Percentiles rank a stretch among this genome's conserved stretches.
These are phyloP conservation scores for Diospyros kaki DNA, from an alignment of 148 eudicot species.

Conservation along the genomic window DNA sequence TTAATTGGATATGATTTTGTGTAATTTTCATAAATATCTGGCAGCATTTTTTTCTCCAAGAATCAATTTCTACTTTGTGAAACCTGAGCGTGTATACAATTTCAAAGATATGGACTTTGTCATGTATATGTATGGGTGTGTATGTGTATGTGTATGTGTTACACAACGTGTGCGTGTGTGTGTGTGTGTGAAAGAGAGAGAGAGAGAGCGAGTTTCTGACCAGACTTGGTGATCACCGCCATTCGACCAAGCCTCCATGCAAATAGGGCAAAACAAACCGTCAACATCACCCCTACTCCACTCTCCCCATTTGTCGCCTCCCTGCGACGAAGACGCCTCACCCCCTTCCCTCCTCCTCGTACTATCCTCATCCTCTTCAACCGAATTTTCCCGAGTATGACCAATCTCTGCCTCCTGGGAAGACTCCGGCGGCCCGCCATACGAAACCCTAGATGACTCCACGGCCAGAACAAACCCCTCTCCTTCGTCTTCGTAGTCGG, in stretches of 20 bases:
- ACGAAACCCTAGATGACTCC: slow-evolving; percentile 2
- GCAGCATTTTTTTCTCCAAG: too few relatives aligned
- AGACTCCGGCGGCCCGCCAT: neutral
- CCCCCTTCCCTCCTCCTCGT: slow-evolving; percentile 12
- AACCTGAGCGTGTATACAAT: neutral
- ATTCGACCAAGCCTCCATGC: slow-evolving; percentile 68
- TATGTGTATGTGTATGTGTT: too few relatives aligned
- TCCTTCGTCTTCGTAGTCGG: slow-evolving; percentile 15
- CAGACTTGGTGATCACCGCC: slow-evolving; percentile 67
- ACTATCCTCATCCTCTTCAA: slow-evolving; percentile 11
- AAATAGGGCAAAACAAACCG: slow-evolving; percentile 73
- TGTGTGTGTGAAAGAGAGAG: too few relatives aligned
- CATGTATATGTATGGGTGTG: too few relatives aligned
- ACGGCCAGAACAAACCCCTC: neutral
- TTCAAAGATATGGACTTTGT: too few relatives aligned
- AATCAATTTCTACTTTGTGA: too few relatives aligned
- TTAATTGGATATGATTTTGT: too few relatives aligned
- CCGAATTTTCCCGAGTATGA: slow-evolving; percentile 8
- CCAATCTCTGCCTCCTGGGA: neutral
- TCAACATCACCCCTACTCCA: slow-evolving; percentile 46
- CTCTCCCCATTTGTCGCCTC: slow-evolving; percentile 9
- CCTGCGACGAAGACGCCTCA: slow-evolving; percentile 6
- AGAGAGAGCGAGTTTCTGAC: slow-evolving; percentile 16
- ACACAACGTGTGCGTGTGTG: neutral
- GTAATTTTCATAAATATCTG: too few relatives aligned